Conservation (phyloP, 352 stramenopile genomes). For the Pythium monospermum region DNA sequence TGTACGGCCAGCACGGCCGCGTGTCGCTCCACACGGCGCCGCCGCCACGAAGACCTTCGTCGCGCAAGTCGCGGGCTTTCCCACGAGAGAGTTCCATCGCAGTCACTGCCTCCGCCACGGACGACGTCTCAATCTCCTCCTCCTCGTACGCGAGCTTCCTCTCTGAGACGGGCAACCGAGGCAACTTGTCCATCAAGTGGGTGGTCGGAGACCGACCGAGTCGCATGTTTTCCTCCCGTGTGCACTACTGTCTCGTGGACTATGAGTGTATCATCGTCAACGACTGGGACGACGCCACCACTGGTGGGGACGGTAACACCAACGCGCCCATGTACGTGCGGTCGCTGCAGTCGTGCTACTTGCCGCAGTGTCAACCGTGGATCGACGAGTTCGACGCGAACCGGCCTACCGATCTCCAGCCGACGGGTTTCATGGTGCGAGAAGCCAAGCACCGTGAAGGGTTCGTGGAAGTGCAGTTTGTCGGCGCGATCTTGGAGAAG, state of each 20-base stretch:
- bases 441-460: conserved; percentile 35
- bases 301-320: conserved; percentile 25
- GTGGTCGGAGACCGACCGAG: conserved; percentile 56
- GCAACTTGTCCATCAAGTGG: conserved; percentile 70
- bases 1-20: conserved; percentile 3
- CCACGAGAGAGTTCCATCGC: background rate
- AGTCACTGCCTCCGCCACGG: conserved; percentile 4
- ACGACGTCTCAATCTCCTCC: conserved; percentile 29
- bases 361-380: conserved; percentile 54
- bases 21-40: conserved; percentile 12
- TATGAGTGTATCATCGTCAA: conserved; percentile 74
- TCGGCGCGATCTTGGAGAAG: conserved; percentile 69
- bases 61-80: background rate
- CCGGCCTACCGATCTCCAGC: conserved; percentile 49
- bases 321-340: conserved; percentile 64
- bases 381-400: conserved; percentile 46
- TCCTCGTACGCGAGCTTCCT: conserved; percentile 40
- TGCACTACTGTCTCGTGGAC: conserved; percentile 65
- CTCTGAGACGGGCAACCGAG: conserved; percentile 37
- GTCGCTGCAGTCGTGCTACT: conserved; percentile 60
- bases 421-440: conserved; percentile 73
- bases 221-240: conserved; percentile 61
- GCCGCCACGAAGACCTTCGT: conserved; percentile 1
- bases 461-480: conserved; percentile 72
- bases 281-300: conserved; percentile 69